Base-by-base conservation (phyloP, 495 filamentous ascomycete genomes). In the Glarea lozoyensis region DNA sequence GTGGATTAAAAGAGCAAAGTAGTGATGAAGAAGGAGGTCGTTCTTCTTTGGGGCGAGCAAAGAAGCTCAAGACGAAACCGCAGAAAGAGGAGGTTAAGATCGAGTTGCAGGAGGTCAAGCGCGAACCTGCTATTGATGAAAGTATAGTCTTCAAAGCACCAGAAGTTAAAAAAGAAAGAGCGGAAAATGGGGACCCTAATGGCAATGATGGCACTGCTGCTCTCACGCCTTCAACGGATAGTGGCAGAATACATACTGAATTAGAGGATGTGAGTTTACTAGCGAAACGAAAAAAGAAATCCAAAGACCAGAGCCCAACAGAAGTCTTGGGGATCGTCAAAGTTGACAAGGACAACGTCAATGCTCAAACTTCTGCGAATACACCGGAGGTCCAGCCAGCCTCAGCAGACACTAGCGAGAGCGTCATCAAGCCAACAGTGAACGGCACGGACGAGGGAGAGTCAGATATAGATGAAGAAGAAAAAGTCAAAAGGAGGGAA, bases 21-120 rank as follows among this genome's bases (percentile, higher is more conserved):
- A 58, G 55, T 17, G 60, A 71, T 42, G 76, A 78, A 17, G 72
- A 70, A 43, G 69, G 69, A 47, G 75, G 79, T 1, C 60, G 79
- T 36, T 67, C 73, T 15, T 60, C 70, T 16, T 49, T 73, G 37
- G 68, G 78, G 37, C 72, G 64, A 27, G 62, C 51, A 39, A 75
- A 71, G 55, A 58, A 59, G 24, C 36, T 32, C 29, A 67, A 58
- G 47, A 46, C 11, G 37, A 19, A 34, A 16, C 22, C 35, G n/a
- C 17, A 11, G 6, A 11, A 16, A 15, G n/a, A 40, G 2, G 37
- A 40, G 12, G 20, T 23, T 15, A 24, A 7, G 23, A 22, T 16
- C 20, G 27, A 24, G 18, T 17, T 4, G 35, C 6, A 3, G 16
- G 20, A 23, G 10, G 24, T 9, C 2, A 16, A 17, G 16, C 15